phyloP scores from a whole-genome alignment of 257 asterid genomes.

The Solanum medicagineum region DNA sequence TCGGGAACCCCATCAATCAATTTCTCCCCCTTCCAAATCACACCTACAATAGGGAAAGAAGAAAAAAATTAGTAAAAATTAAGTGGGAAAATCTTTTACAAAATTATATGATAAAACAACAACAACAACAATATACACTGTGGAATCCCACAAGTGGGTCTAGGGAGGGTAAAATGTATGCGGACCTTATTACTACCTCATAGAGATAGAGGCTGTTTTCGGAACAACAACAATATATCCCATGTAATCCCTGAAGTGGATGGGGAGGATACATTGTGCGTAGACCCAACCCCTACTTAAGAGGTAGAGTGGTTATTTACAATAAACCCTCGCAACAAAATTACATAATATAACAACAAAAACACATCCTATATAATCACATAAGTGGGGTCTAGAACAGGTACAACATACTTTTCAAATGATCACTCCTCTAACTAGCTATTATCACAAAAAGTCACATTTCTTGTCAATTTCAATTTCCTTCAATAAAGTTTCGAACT shows the following conservation, averaged over 20 bases:
- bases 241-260: not conserved
- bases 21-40: slow-evolving; percentile 84
- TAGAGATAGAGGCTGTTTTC: too few relatives aligned
- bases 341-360: not conserved
- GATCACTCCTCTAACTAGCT: too few relatives aligned
- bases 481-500: not conserved
- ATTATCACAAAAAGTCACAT: too few relatives aligned
- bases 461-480: not conserved
- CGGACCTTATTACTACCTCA: not conserved
- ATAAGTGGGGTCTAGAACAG: not conserved
- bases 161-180: too few relatives aligned
- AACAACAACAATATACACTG: not conserved
- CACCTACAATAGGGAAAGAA: slow-evolving; percentile 28
- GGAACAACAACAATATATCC: not conserved
- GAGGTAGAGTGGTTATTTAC: not conserved
- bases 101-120: not conserved
- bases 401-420: not conserved
- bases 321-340: not conserved
- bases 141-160: not conserved
- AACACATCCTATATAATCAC: not conserved
- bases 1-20: slow-evolving; percentile 78
- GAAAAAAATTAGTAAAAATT: not conserved
- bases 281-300: not conserved
- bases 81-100: not conserved
- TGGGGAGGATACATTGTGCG: too few relatives aligned